Conservation (phyloP, 2,329 filamentous ascomycete genomes). For the Phaeosphaeria sp. region DNA sequence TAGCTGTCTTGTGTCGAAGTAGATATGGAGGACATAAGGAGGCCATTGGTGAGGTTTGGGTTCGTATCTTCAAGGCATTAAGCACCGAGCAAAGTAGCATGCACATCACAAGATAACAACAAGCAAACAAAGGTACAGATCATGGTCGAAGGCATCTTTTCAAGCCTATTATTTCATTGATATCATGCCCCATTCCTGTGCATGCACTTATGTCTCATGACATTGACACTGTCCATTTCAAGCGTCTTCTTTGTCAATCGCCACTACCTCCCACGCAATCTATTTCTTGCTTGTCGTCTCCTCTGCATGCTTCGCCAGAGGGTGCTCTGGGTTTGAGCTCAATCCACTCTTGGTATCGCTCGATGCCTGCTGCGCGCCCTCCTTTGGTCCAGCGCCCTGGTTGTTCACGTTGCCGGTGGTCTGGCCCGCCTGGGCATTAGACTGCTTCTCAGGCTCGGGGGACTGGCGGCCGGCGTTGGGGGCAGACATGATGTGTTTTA, state of each 20-base stretch:
- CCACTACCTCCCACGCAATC: not conserved
- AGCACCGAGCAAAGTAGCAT: too few species aligned
- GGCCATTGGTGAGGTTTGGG: too few species aligned
- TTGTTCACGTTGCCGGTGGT: constrained; percentile 64
- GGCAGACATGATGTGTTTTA: constrained; percentile 65
- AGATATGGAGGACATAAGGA: not conserved
- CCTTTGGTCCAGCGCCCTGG: constrained; percentile 50
- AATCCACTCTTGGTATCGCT: constrained; percentile 55
- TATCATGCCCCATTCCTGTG: not conserved
- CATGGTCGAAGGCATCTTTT: too few species aligned
- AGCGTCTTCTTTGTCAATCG: too few species aligned
- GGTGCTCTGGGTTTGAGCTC: constrained; percentile 70
- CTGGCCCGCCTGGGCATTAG: constrained; percentile 67
- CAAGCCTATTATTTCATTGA: not conserved
- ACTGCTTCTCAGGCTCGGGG: constrained; percentile 73
- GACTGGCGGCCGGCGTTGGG: constrained; percentile 75
- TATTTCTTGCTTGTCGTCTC: constrained; percentile 66
- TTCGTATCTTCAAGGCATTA: not conserved
- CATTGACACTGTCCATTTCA: too few species aligned
- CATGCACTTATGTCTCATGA: not conserved
- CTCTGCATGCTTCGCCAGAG: constrained; percentile 66
- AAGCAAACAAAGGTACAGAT: not conserved
- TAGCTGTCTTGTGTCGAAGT: too few species aligned
- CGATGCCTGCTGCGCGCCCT: constrained; percentile 56
- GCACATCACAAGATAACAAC: too few species aligned